Evolutionary conservation across 306 rosid species (phyloP).

Genomic region (Citrullus mucosospermus): DNA sequence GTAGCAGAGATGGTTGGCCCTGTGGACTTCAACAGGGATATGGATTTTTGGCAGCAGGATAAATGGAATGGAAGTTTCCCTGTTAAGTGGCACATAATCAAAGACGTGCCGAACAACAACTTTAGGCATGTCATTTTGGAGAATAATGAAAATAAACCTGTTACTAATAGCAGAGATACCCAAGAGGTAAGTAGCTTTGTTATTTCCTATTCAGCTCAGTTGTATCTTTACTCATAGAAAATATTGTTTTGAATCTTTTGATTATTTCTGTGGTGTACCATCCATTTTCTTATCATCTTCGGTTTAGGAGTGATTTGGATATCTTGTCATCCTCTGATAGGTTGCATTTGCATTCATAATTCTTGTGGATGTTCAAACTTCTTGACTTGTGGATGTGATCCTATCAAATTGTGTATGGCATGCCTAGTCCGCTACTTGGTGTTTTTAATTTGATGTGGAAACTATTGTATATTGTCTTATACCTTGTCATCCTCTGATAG

Average conservation of each 20-base stretch:
- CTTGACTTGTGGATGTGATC: not conserved
- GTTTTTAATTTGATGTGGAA: not conserved
- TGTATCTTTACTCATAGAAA: not conserved
- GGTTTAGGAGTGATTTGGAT: not conserved
- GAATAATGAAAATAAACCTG: conserved; percentile 95
- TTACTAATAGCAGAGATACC: conserved; percentile 89
- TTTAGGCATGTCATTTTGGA: conserved; percentile 80
- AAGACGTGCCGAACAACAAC: conserved; percentile 69
- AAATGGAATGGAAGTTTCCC: conserved; percentile 97
- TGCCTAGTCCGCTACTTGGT: not conserved
- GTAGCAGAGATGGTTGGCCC: conserved; percentile 78
- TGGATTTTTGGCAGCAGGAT: conserved; percentile 99
- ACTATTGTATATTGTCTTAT: not conserved
- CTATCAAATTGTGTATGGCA: not conserved
- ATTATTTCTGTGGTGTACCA: not conserved
- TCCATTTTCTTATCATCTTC: not conserved
- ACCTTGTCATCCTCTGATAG: not conserved
- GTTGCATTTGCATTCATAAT: not conserved
- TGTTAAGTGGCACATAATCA: conserved; percentile 84
- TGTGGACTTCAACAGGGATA: conserved; percentile 67
- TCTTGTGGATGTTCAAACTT: not conserved
- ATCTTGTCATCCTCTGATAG: not conserved
- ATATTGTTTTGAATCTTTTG: not conserved
- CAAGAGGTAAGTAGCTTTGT: conserved; percentile 50
- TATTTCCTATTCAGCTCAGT: not conserved